Percentiles rank a stretch among this genome's conserved stretches.
Conservation (phyloP, 2,329 filamentous ascomycete genomes). For the Sclerotiophoma versabilis region DNA sequence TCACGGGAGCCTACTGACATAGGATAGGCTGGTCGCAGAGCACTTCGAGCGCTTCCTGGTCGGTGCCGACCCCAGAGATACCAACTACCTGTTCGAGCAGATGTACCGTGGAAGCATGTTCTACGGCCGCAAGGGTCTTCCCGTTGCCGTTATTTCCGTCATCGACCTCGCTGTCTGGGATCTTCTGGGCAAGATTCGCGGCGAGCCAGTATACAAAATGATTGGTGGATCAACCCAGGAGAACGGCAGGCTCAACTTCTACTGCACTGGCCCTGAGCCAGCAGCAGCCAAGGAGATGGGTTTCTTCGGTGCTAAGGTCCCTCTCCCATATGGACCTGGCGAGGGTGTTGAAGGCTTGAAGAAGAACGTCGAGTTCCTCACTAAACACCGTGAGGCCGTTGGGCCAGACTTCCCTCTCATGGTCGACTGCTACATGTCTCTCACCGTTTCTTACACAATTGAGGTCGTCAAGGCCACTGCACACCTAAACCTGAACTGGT, state of each 20-base stretch:
- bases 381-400: slow-evolving; percentile 81
- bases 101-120: slow-evolving; percentile 98
- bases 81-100: slow-evolving; percentile 90
- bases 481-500: slow-evolving; percentile 92
- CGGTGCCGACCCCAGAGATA: slow-evolving; percentile 86
- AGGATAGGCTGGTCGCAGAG: slow-evolving; percentile 72
- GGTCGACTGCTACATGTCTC: slow-evolving; percentile 97
- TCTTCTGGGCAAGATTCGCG: slow-evolving; percentile 85
- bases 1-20: slow-evolving; percentile 8
- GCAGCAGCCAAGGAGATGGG: slow-evolving; percentile 82
- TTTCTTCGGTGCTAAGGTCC: slow-evolving; percentile 90
- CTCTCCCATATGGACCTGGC: slow-evolving; percentile 86
- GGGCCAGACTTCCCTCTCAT: slow-evolving; percentile 91
- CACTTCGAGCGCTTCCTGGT: slow-evolving; percentile 93
- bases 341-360: slow-evolving; percentile 81
- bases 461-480: slow-evolving; percentile 84
- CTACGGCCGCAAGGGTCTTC: slow-evolving; percentile 91
- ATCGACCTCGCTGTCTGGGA: slow-evolving; percentile 95
- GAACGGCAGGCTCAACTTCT: slow-evolving; percentile 74
- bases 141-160: slow-evolving; percentile 89
- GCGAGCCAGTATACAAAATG: slow-evolving; percentile 92
- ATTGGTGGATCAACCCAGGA: slow-evolving; percentile 90
- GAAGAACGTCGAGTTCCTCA: slow-evolving; percentile 90
- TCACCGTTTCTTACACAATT: slow-evolving; percentile 92
- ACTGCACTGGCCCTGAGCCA: slow-evolving; percentile 91